Evolutionary conservation across 768 basidiomycete genomes (phyloP).

Genomic region (Suillus subaureus): DNA sequence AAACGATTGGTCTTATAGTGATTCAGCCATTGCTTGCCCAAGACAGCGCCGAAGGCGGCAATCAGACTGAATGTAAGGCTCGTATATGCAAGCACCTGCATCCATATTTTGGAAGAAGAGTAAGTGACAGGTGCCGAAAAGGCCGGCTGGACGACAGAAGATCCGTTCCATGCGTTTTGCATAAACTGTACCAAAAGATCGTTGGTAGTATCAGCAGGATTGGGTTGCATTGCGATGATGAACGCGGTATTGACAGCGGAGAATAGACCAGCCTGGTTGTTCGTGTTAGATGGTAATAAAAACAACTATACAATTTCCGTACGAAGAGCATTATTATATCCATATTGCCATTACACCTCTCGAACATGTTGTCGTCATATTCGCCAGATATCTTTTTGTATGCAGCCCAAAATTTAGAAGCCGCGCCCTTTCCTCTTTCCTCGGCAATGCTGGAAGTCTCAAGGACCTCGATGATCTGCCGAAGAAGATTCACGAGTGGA

Average conservation of each 20-base stretch:
- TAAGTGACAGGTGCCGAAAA: slow-evolving; percentile 7
- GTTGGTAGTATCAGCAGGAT: slow-evolving; percentile 15
- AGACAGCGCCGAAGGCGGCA: slow-evolving; percentile 15
- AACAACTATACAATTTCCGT: neutral
- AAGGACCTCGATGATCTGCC: neutral
- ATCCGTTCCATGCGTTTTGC: neutral
- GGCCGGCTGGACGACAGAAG: neutral
- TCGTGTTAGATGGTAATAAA: neutral
- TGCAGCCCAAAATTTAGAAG: neutral
- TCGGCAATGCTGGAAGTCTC: neutral
- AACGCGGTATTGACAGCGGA: slow-evolving; percentile 19
- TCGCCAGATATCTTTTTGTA: neutral
- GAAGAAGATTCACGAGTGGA: neutral
- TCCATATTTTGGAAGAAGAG: slow-evolving; percentile 5
- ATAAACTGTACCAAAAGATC: slow-evolving; percentile 14
- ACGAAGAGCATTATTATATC: slow-evolving; percentile 1
- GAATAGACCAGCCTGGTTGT: slow-evolving; percentile 17
- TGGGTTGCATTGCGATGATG: slow-evolving; percentile 15
- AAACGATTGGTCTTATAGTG: neutral
- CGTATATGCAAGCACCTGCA: slow-evolving; percentile 15
- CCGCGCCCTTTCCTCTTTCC: neutral
- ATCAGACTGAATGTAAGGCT: slow-evolving; percentile 15
- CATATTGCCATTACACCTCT: neutral
- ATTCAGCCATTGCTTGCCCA: slow-evolving; percentile 20
- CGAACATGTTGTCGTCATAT: neutral